These are phyloP conservation scores for Syzygium jambos DNA, from an alignment of 345 rosid genomes.

Conservation along the genomic window DNA sequence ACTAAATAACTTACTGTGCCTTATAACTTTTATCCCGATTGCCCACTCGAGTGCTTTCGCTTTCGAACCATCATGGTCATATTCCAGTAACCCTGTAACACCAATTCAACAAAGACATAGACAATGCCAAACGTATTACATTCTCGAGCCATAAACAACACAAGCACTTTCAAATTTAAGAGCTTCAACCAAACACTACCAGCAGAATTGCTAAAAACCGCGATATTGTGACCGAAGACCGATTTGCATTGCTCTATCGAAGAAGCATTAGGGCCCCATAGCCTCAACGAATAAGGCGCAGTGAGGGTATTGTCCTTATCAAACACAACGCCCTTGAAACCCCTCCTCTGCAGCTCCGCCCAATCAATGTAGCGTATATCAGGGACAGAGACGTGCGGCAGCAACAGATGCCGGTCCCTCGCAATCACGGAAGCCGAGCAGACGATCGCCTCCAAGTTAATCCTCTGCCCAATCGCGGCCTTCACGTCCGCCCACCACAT, in stretches of 20 bases:
- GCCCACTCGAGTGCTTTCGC: conserved; percentile 81
- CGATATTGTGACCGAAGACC: conserved; percentile 72
- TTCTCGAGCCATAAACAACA: not conserved
- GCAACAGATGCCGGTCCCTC: conserved; percentile 57
- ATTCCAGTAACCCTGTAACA: conserved; percentile 66
- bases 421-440: conserved; percentile 48
- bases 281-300: conserved; percentile 71
- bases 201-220: conserved; percentile 91
- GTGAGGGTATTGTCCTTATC: conserved; percentile 96
- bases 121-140: not conserved
- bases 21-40: conserved; percentile 77
- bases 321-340: conserved; percentile 88
- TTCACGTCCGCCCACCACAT: conserved; percentile 95
- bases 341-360: conserved; percentile 66
- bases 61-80: conserved; percentile 78
- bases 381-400: conserved; percentile 71
- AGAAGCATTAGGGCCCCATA: conserved; percentile 56
- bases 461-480: conserved; percentile 85
- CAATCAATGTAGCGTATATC: conserved; percentile 78
- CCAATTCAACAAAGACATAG: conserved; percentile 3
- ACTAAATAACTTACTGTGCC: conserved; percentile 57
- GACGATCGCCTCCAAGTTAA: conserved; percentile 76
- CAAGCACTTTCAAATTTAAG: not conserved
- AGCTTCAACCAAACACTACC: conserved; percentile 26
- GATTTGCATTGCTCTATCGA: conserved; percentile 74